Percentiles rank a stretch among this genome's conserved stretches.
Evolutionary conservation across 768 basidiomycete genomes (phyloP).

Genomic region (Boletus subparvulus): DNA sequence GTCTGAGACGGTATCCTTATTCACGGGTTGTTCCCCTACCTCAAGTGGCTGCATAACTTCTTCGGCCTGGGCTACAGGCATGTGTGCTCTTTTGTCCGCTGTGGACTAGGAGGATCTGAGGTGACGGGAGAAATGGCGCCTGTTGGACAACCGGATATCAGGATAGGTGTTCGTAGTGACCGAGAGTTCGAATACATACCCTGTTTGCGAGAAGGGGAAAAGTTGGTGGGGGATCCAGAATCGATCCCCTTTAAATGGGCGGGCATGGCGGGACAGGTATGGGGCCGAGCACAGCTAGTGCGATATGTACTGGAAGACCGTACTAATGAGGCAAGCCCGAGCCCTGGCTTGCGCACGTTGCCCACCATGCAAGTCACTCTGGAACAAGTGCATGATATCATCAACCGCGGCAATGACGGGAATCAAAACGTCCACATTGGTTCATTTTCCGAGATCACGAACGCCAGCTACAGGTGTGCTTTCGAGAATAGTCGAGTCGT

Average conservation of each 20-base stretch:
- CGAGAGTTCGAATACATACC: neutral
- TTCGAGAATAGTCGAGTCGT: neutral
- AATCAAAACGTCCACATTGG: slow-evolving; percentile 7
- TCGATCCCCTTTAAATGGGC: neutral
- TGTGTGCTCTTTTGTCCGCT: neutral
- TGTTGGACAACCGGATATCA: neutral
- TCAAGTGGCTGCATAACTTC: neutral
- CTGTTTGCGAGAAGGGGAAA: neutral
- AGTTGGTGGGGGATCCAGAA: neutral
- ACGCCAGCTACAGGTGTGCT: slow-evolving; percentile 33
- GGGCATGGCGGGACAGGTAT: no score
- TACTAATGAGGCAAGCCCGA: no score
- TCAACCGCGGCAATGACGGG: slow-evolving; percentile 26
- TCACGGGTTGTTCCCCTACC: no score
- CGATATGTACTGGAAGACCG: no score
- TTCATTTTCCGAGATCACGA: slow-evolving; percentile 24
- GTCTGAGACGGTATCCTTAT: no score
- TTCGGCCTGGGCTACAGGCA: neutral
- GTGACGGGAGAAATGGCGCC: neutral
- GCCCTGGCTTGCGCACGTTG: no score
- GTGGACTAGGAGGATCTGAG: neutral
- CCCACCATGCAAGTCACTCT: slow-evolving; percentile 19
- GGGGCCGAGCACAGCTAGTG: no score
- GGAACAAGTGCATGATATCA: slow-evolving; percentile 32
- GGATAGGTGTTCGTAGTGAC: neutral